Evolutionary conservation across 2,329 filamentous ascomycete species (phyloP).

Genomic region (Sporothrix pallida): DNA sequence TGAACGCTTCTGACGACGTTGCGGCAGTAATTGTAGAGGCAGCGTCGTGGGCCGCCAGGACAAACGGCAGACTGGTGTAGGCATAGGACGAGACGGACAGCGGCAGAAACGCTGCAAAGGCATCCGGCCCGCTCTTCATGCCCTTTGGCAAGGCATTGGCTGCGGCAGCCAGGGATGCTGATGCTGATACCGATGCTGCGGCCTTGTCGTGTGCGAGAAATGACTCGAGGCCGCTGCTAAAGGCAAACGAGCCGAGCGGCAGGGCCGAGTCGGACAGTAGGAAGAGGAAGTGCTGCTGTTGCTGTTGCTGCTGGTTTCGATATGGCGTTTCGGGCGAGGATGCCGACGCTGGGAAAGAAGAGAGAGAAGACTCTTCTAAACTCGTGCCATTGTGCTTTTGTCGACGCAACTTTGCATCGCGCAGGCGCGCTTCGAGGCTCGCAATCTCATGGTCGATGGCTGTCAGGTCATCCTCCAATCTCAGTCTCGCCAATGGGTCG

Average conservation of each 20-base stretch:
- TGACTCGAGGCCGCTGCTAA: conserved; percentile 81
- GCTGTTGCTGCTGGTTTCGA: conserved; percentile 38
- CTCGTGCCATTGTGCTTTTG: conserved; percentile 17
- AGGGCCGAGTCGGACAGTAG: conserved; percentile 82
- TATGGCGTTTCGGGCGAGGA: too few species aligned
- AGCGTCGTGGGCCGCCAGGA: conserved; percentile 67
- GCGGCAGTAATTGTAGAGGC: background rate
- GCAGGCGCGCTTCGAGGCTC: conserved; percentile 59
- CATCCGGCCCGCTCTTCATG: conserved; percentile 45
- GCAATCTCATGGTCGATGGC: conserved; percentile 60
- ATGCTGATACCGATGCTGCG: conserved; percentile 26
- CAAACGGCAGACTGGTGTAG: conserved; percentile 74
- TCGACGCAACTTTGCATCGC: conserved; percentile 50
- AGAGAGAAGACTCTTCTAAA: background rate
- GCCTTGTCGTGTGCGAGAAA: conserved; percentile 69
- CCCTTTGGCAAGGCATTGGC: conserved; percentile 25
- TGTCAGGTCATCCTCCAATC: conserved; percentile 37
- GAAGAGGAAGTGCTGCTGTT: conserved; percentile 68
- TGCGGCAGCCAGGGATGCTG: conserved; percentile 32
- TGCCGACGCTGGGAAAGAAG: too few species aligned
- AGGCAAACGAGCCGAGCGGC: conserved; percentile 84
- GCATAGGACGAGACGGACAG: conserved; percentile 74
- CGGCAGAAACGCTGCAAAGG: conserved; percentile 69
- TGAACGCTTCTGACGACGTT: background rate
- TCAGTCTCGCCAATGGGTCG: background rate